phyloP scores from a whole-genome alignment of 208 protist genomes.

The Trypanosoma boissoni region DNA sequence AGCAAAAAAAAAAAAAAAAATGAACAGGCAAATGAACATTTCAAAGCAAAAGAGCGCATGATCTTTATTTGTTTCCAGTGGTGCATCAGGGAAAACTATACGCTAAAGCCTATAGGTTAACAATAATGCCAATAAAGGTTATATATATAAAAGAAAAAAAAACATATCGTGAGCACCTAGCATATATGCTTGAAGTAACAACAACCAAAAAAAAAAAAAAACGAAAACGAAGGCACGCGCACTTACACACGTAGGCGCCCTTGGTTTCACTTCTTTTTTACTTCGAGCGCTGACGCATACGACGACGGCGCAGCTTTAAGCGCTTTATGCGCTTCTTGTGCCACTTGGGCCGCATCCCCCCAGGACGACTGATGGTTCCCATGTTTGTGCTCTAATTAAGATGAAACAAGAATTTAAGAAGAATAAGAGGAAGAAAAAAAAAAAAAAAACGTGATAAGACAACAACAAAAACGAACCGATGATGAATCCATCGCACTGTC shows the following conservation, averaged over 20 bases:
- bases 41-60: not conserved
- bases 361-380: conserved; percentile 82
- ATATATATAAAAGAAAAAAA: no score
- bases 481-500: no score
- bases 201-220: no score
- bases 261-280: conserved; percentile 42
- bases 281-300: conserved; percentile 90
- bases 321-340: conserved; percentile 93
- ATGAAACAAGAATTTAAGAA: not conserved
- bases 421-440: conserved; percentile 15
- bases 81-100: no score
- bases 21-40: not conserved
- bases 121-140: no score
- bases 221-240: no score
- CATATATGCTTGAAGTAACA: no score
- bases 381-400: conserved; percentile 28
- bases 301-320: conserved; percentile 82
- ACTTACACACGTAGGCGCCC: no score
- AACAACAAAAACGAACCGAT: not conserved
- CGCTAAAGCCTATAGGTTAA: no score
- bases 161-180: no score
- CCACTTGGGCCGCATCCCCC: conserved; percentile 91
- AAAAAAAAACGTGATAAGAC: not conserved
- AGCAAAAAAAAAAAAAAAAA: not conserved
- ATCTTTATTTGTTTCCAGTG: no score